phyloP scores from a whole-genome alignment of 2,329 filamentous ascomycete species.

The Apiospora malaysiana region DNA sequence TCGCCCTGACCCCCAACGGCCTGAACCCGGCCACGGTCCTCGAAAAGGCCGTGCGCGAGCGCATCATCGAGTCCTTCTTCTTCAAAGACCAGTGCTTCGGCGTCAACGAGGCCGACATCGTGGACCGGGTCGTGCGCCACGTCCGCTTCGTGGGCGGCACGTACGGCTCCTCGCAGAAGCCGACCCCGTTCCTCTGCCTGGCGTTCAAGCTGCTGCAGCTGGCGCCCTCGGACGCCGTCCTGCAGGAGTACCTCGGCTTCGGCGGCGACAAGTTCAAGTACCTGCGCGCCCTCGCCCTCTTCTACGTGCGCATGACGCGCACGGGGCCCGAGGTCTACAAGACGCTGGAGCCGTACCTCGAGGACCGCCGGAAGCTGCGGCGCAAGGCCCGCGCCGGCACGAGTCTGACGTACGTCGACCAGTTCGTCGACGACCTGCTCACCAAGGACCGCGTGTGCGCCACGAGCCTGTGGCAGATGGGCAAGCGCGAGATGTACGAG shows the following conservation, averaged over 20 bases:
- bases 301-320: constrained; percentile 91
- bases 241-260: constrained; percentile 79
- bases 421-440: constrained; percentile 91
- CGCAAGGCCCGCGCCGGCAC: constrained; percentile 77
- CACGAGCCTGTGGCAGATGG: constrained; percentile 91
- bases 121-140: constrained; percentile 86
- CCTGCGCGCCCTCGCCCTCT: constrained; percentile 84
- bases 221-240: constrained; percentile 76
- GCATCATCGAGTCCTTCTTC: constrained; percentile 94
- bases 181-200: constrained; percentile 90
- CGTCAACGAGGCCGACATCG: constrained; percentile 81
- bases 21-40: constrained; percentile 95
- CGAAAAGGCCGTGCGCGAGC: constrained; percentile 94
- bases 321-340: constrained; percentile 80
- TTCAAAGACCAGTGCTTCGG: constrained; percentile 99
- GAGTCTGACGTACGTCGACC: constrained; percentile 80
- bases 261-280: constrained; percentile 84
- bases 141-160: constrained; percentile 87
- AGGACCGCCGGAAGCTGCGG: constrained; percentile 83
- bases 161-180: constrained; percentile 82
- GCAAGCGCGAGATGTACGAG: constrained; percentile 80
- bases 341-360: constrained; percentile 80
- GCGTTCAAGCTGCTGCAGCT: constrained; percentile 95
- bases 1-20: constrained; percentile 77
- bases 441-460: constrained; percentile 89